Percentiles rank a stretch among this genome's conserved stretches.
phyloP scores from a whole-genome alignment of 139 green algal species.

The Diplosphaera chodatii region DNA sequence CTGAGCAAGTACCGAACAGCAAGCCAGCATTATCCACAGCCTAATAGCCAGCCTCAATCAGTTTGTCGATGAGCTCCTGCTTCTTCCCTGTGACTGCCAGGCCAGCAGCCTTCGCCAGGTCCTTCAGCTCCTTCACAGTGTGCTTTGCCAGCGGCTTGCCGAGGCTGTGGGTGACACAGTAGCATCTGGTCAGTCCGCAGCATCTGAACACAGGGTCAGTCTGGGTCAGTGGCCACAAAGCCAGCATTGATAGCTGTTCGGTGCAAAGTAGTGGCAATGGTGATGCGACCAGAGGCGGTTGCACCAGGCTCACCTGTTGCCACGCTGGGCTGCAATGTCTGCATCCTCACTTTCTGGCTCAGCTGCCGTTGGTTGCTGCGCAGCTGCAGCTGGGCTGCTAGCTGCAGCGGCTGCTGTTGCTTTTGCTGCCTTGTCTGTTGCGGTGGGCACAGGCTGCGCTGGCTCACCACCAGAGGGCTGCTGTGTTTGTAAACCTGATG shows the following conservation, averaged over 20 bases:
- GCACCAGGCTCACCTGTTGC: background rate
- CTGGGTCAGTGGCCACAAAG: no score
- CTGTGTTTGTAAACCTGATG: background rate
- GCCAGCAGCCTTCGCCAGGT: background rate
- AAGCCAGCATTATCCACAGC: no score
- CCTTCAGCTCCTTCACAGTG: constrained; percentile 1
- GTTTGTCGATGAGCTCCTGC: background rate
- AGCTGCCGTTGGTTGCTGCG: background rate
- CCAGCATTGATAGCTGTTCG: no score
- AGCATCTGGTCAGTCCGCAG: no score
- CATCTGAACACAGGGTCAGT: no score
- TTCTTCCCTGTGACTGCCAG: background rate
- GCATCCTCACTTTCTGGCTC: background rate
- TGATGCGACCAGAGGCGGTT: no score
- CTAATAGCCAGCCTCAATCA: background rate
- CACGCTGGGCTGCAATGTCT: background rate
- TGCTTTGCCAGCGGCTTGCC: background rate
- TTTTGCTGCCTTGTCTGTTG: background rate
- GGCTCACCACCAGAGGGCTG: no score
- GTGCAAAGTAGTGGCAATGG: no score
- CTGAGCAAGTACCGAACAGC: no score
- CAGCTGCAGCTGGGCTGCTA: background rate
- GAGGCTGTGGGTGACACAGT: background rate
- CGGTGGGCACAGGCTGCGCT: background rate
- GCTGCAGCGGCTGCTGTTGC: background rate